Evolutionary conservation across 2,329 filamentous ascomycete species (phyloP).

Genomic region (Domatiomyces catenatus): DNA sequence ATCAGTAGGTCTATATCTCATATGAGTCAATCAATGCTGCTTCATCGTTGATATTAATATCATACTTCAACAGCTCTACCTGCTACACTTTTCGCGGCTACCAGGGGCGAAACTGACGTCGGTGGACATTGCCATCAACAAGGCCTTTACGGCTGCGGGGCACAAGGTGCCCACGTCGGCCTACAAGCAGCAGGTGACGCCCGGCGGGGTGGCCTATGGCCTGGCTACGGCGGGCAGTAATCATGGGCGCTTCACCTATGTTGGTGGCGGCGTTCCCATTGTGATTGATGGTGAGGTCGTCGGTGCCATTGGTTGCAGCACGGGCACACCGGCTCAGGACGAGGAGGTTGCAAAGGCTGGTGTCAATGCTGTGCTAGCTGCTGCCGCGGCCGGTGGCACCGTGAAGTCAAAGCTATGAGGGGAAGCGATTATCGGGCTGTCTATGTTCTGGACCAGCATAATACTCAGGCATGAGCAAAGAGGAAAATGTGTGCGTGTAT

Average conservation of each 20-base stretch:
- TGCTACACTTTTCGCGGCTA: slow-evolving; percentile 30
- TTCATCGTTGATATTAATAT: too few species aligned
- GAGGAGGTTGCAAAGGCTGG: slow-evolving; percentile 38
- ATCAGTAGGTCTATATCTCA: too few species aligned
- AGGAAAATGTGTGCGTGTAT: background rate
- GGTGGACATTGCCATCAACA: slow-evolving; percentile 37
- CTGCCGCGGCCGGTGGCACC: slow-evolving; percentile 22
- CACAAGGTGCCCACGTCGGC: slow-evolving; percentile 36
- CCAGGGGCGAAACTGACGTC: slow-evolving; percentile 40
- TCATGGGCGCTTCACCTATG: slow-evolving; percentile 38
- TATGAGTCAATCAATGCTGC: too few species aligned
- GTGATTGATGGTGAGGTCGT: slow-evolving; percentile 34
- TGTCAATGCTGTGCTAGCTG: slow-evolving; percentile 32
- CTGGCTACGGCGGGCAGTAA: slow-evolving; percentile 34
- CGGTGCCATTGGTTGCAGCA: slow-evolving; percentile 40
- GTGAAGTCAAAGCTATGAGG: slow-evolving; percentile 27
- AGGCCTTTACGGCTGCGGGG: slow-evolving; percentile 43
- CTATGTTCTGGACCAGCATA: background rate
- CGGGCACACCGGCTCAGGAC: slow-evolving; percentile 40
- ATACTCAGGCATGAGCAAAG: too few species aligned
- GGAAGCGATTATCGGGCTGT: background rate
- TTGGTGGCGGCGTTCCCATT: slow-evolving; percentile 40
- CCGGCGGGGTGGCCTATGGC: slow-evolving; percentile 37
- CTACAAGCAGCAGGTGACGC: slow-evolving; percentile 40
- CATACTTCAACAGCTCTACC: slow-evolving; percentile 25